These are phyloP conservation scores for Agarophyton chilense DNA, from an alignment of 23 red algal species.

Conservation along the genomic window DNA sequence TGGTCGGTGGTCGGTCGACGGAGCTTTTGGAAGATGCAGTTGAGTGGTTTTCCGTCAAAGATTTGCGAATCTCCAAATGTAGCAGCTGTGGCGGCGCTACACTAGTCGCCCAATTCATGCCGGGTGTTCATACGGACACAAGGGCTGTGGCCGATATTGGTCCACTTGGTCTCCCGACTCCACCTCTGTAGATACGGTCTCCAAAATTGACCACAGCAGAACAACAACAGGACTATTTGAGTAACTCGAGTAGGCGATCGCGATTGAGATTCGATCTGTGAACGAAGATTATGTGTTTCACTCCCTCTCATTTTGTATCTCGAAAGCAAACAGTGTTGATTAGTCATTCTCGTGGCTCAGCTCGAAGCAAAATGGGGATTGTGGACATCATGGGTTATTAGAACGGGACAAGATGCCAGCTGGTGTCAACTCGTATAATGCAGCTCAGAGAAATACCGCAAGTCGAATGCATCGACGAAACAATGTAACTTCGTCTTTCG, in stretches of 20 bases:
- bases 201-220: constrained; percentile 25
- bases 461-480: not conserved
- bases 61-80: too few species aligned
- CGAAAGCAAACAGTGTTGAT: constrained; percentile 15
- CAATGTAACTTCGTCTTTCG: not conserved
- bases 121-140: too few species aligned
- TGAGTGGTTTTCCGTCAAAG: too few species aligned
- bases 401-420: constrained; percentile 43
- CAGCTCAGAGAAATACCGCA: not conserved
- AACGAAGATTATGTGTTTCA: constrained; percentile 42
- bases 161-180: too few species aligned
- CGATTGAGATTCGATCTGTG: constrained; percentile 39
- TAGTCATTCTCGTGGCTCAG: constrained; percentile 32
- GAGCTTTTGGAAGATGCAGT: not conserved
- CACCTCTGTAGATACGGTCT: too few species aligned
- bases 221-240: constrained; percentile 16
- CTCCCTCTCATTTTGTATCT: not conserved
- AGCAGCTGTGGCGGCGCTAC: too few species aligned
- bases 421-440: constrained; percentile 11
- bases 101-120: too few species aligned
- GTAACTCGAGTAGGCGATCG: constrained; percentile 6
- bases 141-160: constrained; percentile 68
- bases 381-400: constrained; percentile 20
- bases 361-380: not conserved
- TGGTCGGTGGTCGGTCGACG: constrained; percentile 20